Evolutionary conservation across 2,329 filamentous ascomycete genomes (phyloP), one percentile per base, ranked within the genome.

Genomic region (Cladosporium sphaerospermum): DNA sequence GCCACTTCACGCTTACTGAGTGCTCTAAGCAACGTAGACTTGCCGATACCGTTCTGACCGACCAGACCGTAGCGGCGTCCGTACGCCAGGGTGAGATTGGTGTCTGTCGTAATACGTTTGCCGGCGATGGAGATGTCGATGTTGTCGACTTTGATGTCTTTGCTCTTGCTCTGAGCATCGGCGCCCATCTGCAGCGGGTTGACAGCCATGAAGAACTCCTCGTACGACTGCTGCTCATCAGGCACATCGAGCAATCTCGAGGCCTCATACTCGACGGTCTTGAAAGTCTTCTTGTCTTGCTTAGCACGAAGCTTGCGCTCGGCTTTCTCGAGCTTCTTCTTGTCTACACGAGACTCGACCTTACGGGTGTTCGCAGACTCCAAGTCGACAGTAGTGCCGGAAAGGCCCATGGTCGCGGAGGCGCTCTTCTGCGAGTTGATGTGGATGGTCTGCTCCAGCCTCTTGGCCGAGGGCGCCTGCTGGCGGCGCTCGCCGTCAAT

Each of bases 181-280:
- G 78, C 75, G 52, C 90, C 92, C 56, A 97, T 66, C 69, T 97
- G 92, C 58, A 99, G 80, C 56, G 93, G 93, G 71, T 99, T 99
- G 76, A 99, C 93, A 51, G 89, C 86, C 93, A 99, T 97, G 81
- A 95, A 99, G 75, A 99, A 97, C 70, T 99, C 93, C 73, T 99
- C 93, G 69, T 99, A 99, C 39, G 89, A 95, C 77, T 96, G 86
- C 10, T 91, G 78, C 64, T 85, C 82, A 64, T 92, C 86, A 3
- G 89, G 80, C 71, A 89, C 82, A 67, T 95, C 86, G 60, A 99
- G 83, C 61, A 99, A 78, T 61, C 84, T 85, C 10, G 93, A 97
- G 0, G 93, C 88, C 74, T 99, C 93, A 70, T 99, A 99, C 73
- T 96, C 89, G 62, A 99, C 93, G 53, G 86, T 96, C 80, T 97